A percentile compares a stretch with the other conserved stretches of the same genome.
Evolutionary conservation across 345 rosid genomes (phyloP).

Genomic region (Punica granatum): DNA sequence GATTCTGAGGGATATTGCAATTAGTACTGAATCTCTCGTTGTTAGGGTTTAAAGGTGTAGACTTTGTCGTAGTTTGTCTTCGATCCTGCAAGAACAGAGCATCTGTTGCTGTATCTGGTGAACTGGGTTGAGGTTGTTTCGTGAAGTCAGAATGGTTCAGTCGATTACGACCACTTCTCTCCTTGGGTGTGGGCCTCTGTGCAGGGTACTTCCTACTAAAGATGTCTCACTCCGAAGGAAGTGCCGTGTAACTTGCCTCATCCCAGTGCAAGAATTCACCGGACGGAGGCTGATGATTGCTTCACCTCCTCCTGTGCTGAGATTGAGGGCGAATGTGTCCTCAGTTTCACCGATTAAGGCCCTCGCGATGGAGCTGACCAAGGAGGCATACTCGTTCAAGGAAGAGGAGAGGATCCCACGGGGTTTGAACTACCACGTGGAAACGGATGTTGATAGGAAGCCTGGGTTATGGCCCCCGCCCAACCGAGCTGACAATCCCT

Average conservation of each 20-base stretch:
- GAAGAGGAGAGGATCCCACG: slow-evolving; percentile 41
- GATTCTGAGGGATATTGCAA: neutral
- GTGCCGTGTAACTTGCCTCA: slow-evolving; percentile 18
- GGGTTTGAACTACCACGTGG: slow-evolving; percentile 40
- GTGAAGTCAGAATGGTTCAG: slow-evolving; percentile 58
- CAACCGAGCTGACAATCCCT: slow-evolving; percentile 78
- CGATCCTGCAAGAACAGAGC: neutral
- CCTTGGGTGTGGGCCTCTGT: slow-evolving; percentile 43
- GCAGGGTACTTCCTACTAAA: slow-evolving; percentile 30
- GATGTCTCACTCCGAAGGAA: slow-evolving; percentile 29
- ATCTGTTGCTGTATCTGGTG: neutral
- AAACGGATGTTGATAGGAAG: slow-evolving; percentile 35
- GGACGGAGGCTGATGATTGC: slow-evolving; percentile 34
- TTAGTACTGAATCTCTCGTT: neutral
- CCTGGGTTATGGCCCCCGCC: slow-evolving; percentile 78
- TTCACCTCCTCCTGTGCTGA: slow-evolving; percentile 23
- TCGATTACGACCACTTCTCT: slow-evolving; percentile 61
- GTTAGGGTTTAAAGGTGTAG: neutral
- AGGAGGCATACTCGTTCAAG: slow-evolving; percentile 57
- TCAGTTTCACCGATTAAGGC: slow-evolving; percentile 38
- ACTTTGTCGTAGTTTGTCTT: neutral
- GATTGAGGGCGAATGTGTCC: slow-evolving; percentile 21
- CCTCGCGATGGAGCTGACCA: slow-evolving; percentile 59
- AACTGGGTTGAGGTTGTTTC: slow-evolving; percentile 12
- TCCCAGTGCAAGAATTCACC: slow-evolving; percentile 23